phyloP scores from a whole-genome alignment of 1,284 basidiomycete species.

The Meripilus lineatus region DNA sequence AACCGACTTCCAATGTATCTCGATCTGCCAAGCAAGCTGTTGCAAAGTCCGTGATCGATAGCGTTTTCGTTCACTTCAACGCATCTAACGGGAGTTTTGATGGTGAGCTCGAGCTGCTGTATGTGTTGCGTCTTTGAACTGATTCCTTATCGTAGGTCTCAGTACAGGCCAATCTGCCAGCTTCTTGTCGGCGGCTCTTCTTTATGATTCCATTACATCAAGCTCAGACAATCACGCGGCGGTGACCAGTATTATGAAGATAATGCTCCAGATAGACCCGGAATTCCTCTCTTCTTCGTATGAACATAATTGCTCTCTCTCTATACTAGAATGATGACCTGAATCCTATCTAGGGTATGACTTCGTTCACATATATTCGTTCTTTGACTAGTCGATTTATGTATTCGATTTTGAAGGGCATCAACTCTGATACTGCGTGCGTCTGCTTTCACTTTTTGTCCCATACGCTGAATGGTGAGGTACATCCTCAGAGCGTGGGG shows the following conservation, averaged over 20 bases:
- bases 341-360: neutral
- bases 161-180: conserved; percentile 2
- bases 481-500: conserved; percentile 5
- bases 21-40: neutral
- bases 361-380: no score
- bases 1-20: conserved; percentile 6
- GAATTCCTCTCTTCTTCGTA: neutral
- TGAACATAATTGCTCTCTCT: no score
- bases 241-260: neutral
- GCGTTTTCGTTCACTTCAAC: conserved; percentile 1
- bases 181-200: conserved; percentile 3
- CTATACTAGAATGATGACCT: no score
- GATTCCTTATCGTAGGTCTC: neutral
- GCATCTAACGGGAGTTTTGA: conserved; percentile 2
- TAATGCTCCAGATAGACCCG: neutral
- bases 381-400: neutral
- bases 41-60: conserved; percentile 1
- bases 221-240: neutral
- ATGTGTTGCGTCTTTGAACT: neutral
- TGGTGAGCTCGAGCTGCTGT: neutral
- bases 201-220: neutral
- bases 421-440: conserved; percentile 1
- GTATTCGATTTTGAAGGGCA: neutral
- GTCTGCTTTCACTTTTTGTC: neutral
- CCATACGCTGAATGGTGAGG: neutral